Percentiles rank a stretch among this genome's conserved stretches.
Evolutionary conservation across 768 basidiomycete genomes (phyloP).

Genomic region (Saitozyma podzolica): DNA sequence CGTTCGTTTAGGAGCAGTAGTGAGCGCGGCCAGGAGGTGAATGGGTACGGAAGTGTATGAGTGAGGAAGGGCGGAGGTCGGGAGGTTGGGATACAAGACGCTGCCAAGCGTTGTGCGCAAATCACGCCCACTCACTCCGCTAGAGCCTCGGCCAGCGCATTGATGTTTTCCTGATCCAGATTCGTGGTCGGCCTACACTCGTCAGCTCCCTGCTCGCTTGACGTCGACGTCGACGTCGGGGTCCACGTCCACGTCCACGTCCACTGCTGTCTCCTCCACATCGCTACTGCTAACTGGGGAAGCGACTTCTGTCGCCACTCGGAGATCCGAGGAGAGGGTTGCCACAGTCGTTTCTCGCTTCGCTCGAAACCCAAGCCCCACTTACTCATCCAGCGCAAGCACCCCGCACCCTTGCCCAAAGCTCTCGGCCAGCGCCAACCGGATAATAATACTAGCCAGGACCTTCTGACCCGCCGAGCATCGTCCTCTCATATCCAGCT

Average conservation of each 20-base stretch:
- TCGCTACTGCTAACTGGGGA: too few relatives aligned
- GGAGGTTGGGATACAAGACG: too few relatives aligned
- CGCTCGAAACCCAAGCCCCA: not conserved
- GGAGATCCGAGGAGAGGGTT: too few relatives aligned
- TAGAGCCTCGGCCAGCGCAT: slow-evolving; percentile 84
- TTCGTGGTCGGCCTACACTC: slow-evolving; percentile 76
- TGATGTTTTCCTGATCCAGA: slow-evolving; percentile 91
- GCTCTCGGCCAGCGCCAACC: slow-evolving; percentile 92
- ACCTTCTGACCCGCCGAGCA: slow-evolving; percentile 99
- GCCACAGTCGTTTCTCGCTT: not conserved
- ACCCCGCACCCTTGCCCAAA: slow-evolving; percentile 98
- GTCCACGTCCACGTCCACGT: too few relatives aligned
- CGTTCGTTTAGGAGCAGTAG: too few relatives aligned
- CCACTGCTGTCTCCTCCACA: too few relatives aligned
- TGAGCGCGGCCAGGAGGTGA: too few relatives aligned
- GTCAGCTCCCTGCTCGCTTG: slow-evolving; percentile 9
- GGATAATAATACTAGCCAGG: slow-evolving; percentile 95
- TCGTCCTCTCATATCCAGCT: slow-evolving; percentile 99
- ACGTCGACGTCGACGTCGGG: not conserved
- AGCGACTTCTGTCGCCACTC: too few relatives aligned
- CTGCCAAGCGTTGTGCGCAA: not conserved
- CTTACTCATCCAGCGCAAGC: slow-evolving; percentile 83
- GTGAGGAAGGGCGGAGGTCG: too few relatives aligned
- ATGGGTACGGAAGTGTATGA: too few relatives aligned
- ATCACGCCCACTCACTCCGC: slow-evolving; percentile 69